Evolutionary conservation across 768 basidiomycete species (phyloP).

Genomic region (Boletus reticuloceps): DNA sequence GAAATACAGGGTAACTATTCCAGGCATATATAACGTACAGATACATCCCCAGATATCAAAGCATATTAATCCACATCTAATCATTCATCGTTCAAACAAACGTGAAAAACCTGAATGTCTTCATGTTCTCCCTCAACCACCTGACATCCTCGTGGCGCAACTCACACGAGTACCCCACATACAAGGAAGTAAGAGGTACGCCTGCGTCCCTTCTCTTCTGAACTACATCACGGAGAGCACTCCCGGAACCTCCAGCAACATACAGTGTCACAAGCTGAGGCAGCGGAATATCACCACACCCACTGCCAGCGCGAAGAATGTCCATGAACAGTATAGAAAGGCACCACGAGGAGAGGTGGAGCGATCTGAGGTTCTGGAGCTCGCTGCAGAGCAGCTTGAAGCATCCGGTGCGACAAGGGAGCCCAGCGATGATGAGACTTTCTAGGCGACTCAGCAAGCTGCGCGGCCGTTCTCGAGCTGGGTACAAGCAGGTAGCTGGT

Average conservation of each 20-base stretch:
- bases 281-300: slow-evolving; percentile 30
- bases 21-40: background rate
- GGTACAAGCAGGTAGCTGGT: slow-evolving; percentile 21
- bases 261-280: slow-evolving; percentile 51
- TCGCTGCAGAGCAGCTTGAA: slow-evolving; percentile 41
- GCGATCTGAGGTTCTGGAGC: slow-evolving; percentile 43
- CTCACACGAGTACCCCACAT: background rate
- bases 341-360: slow-evolving; percentile 24
- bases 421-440: slow-evolving; percentile 49
- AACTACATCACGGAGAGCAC: background rate
- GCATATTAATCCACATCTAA: too few relatives aligned
- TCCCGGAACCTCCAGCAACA: slow-evolving; percentile 39
- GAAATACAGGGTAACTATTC: too few relatives aligned
- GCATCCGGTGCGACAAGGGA: slow-evolving; percentile 40
- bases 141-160: background rate
- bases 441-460: slow-evolving; percentile 45
- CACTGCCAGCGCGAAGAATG: slow-evolving; percentile 4
- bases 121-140: background rate
- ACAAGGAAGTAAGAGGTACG: background rate
- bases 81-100: too few relatives aligned
- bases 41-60: too few relatives aligned
- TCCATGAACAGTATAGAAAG: slow-evolving; percentile 22
- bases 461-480: slow-evolving; percentile 32
- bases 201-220: background rate
- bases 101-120: background rate